phyloP scores from a whole-genome alignment of 164 flowering plant species.

The Warburgia ugandensis region DNA sequence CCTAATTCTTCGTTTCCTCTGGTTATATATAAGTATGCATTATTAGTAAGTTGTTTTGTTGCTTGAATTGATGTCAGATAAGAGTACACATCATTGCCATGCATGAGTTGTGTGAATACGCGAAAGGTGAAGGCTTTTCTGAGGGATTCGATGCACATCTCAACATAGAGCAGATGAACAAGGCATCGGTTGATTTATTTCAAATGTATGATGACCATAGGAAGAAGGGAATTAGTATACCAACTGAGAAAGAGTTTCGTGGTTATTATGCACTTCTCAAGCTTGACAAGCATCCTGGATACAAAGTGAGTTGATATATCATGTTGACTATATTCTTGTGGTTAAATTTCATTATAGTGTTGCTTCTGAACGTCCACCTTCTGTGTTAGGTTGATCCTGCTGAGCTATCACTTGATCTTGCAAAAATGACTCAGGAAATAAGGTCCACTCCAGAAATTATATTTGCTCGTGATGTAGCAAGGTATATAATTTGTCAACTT shows the following conservation, averaged over 20 bases:
- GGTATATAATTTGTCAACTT: conserved; percentile 31
- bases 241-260: conserved; percentile 88
- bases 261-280: conserved; percentile 99
- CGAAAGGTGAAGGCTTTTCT: conserved; percentile 92
- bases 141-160: conserved; percentile 99
- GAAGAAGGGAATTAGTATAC: conserved; percentile 66
- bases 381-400: conserved; percentile 97
- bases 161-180: conserved; percentile 99
- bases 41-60: conserved; percentile 2
- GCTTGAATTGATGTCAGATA: conserved; percentile 39
- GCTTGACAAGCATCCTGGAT: conserved; percentile 97
- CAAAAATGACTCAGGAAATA: conserved; percentile 88
- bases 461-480: conserved; percentile 97
- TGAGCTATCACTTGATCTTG: conserved; percentile 97
- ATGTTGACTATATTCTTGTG: too few relatives aligned
- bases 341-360: too few relatives aligned
- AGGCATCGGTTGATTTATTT: conserved; percentile 92
- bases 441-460: conserved; percentile 76
- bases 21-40: too few relatives aligned
- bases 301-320: conserved; percentile 92
- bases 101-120: conserved; percentile 94
- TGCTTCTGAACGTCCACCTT: too few relatives aligned
- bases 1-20: background rate
- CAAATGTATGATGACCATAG: conserved; percentile 96
- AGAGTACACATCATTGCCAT: conserved; percentile 91